A percentile compares a stretch with the other conserved stretches of the same genome.
These are phyloP conservation scores for Biscutella laevigata DNA, from an alignment of 441 rosid species.

Conservation along the genomic window DNA sequence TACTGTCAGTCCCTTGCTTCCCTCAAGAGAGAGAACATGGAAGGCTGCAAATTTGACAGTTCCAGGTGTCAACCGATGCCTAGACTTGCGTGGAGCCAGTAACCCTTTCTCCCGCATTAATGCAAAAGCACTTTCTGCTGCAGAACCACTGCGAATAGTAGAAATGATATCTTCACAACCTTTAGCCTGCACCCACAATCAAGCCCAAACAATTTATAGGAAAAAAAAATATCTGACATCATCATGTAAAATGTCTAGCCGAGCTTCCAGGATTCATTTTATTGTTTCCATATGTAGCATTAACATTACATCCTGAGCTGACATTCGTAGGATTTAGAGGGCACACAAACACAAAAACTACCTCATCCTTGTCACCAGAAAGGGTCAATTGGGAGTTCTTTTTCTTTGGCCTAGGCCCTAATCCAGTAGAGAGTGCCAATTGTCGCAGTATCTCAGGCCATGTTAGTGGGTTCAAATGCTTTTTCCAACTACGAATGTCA, in stretches of 20 bases:
- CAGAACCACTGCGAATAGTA: slow-evolving; percentile 84
- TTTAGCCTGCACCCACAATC: slow-evolving; percentile 50
- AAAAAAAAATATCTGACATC: background rate
- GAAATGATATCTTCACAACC: slow-evolving; percentile 69
- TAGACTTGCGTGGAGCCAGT: slow-evolving; percentile 78
- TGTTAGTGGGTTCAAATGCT: slow-evolving; percentile 67
- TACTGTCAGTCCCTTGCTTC: slow-evolving; percentile 83
- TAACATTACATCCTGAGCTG: background rate
- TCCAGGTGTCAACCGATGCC: slow-evolving; percentile 99
- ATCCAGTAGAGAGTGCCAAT: slow-evolving; percentile 75
- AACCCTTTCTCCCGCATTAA: slow-evolving; percentile 94
- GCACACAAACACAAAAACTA: slow-evolving; percentile 17
- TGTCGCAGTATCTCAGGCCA: slow-evolving; percentile 99
- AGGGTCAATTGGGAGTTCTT: slow-evolving; percentile 32
- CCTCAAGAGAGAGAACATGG: slow-evolving; percentile 97
- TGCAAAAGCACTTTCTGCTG: slow-evolving; percentile 94
- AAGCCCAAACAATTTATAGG: background rate
- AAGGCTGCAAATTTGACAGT: slow-evolving; percentile 99
- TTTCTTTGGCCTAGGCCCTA: slow-evolving; percentile 80
- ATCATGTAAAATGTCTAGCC: slow-evolving; percentile 11
- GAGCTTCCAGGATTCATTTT: background rate
- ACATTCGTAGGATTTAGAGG: background rate
- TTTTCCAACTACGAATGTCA: slow-evolving; percentile 92
- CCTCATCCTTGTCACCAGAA: slow-evolving; percentile 60
- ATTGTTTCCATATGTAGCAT: background rate